These are phyloP conservation scores for Leccinum barrowsii DNA, from an alignment of 768 basidiomycete genomes.

Conservation along the genomic window DNA sequence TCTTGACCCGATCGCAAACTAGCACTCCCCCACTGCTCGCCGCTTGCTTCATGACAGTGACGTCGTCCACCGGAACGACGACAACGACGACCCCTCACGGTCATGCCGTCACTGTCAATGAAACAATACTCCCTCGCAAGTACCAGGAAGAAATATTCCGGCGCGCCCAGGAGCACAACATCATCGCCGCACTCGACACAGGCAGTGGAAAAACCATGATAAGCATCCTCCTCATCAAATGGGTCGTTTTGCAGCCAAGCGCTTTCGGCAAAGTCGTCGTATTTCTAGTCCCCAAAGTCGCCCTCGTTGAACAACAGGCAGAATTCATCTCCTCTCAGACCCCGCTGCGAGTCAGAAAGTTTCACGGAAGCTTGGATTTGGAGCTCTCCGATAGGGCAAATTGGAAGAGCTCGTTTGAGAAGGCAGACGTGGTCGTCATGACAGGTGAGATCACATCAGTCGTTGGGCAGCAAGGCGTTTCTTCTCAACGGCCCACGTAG, in stretches of 20 bases:
- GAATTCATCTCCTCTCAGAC: constrained; percentile 63
- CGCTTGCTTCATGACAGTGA: constrained; percentile 24
- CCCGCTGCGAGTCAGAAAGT: constrained; percentile 60
- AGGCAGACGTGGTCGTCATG: constrained; percentile 78
- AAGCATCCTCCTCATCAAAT: constrained; percentile 66
- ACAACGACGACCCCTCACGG: constrained; percentile 24
- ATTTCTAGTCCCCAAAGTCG: constrained; percentile 83
- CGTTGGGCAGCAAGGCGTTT: background rate
- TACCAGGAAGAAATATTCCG: constrained; percentile 57
- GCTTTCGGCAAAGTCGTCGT: constrained; percentile 59
- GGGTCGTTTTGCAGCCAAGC: constrained; percentile 53
- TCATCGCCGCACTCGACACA: constrained; percentile 58
- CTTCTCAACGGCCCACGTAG: constrained; percentile 34
- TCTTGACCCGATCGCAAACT: constrained; percentile 6
- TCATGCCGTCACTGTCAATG: constrained; percentile 30
- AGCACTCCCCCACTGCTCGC: constrained; percentile 7
- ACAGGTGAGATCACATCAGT: constrained; percentile 52
- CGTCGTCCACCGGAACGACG: constrained; percentile 17
- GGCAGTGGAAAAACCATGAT: constrained; percentile 63
- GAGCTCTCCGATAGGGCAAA: constrained; percentile 61
- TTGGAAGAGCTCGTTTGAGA: constrained; percentile 63
- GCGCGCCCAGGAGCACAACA: constrained; percentile 47
- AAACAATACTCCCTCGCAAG: constrained; percentile 43
- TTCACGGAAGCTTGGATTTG: constrained; percentile 69
- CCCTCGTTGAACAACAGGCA: constrained; percentile 81